Percentiles rank a stretch among this genome's conserved stretches.
Evolutionary conservation across 2,329 filamentous ascomycete species (phyloP).

Genomic region (Chaetothyriales sp.): DNA sequence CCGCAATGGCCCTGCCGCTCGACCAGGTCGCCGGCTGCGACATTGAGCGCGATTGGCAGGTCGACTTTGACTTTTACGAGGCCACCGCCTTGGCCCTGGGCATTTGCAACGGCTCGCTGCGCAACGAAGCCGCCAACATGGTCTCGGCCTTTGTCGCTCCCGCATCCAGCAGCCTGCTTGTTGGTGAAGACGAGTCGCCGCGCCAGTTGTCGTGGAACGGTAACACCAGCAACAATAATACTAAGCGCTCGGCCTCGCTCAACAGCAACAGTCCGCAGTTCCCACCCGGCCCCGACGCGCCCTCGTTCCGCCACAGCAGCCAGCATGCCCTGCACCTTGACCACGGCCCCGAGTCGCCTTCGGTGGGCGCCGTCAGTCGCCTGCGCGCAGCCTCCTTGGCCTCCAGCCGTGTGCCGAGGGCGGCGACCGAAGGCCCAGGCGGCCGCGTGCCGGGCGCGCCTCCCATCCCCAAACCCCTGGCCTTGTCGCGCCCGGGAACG

Average conservation of each 20-base stretch:
- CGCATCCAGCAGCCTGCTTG: slow-evolving; percentile 29
- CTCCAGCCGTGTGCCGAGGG: slow-evolving; percentile 25
- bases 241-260: slow-evolving; percentile 27
- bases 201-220: slow-evolving; percentile 38
- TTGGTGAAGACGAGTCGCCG: slow-evolving; percentile 27
- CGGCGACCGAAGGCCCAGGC: slow-evolving; percentile 8
- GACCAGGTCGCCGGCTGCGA: slow-evolving; percentile 54
- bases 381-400: slow-evolving; percentile 43
- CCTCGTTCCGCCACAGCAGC: not conserved
- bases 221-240: too few relatives aligned
- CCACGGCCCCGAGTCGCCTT: slow-evolving; percentile 8
- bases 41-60: slow-evolving; percentile 63
- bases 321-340: not conserved
- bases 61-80: slow-evolving; percentile 65
- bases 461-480: not conserved
- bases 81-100: slow-evolving; percentile 56
- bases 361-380: slow-evolving; percentile 42
- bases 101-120: slow-evolving; percentile 59
- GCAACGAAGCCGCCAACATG: slow-evolving; percentile 46
- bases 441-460: slow-evolving; percentile 5
- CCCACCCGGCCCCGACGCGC: not conserved
- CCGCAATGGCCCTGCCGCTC: slow-evolving; percentile 57
- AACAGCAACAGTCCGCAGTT: slow-evolving; percentile 45
- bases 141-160: slow-evolving; percentile 49
- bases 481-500: not conserved